These are phyloP conservation scores for Ogataea salicorniae DNA, from an alignment of 805 yeast species.

Conservation along the genomic window DNA sequence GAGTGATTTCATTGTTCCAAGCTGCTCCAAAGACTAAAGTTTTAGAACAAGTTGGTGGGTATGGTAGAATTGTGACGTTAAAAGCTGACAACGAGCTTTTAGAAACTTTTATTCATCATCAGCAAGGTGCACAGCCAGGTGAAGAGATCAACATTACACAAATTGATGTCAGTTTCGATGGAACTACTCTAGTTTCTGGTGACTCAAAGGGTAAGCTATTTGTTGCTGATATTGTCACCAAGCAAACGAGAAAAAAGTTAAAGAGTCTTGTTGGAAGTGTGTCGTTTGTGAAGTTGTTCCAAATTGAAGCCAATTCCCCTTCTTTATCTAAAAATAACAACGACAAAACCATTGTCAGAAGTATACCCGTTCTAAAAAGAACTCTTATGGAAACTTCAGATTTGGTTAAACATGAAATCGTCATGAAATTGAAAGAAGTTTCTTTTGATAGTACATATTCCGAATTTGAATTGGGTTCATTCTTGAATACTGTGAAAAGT, in stretches of 20 bases:
- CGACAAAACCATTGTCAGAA: constrained; percentile 29
- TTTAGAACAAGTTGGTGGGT: constrained; percentile 59
- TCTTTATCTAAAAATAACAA: constrained; percentile 13
- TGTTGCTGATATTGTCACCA: constrained; percentile 63
- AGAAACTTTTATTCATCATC: constrained; percentile 51
- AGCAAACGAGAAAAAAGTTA: constrained; percentile 59
- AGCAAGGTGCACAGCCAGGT: constrained; percentile 17
- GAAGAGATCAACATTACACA: constrained; percentile 41
- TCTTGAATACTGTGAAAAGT: constrained; percentile 42
- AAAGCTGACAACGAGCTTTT: constrained; percentile 45
- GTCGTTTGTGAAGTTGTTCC: constrained; percentile 20
- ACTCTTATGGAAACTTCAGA: constrained; percentile 39
- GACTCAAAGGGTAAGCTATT: constrained; percentile 65
- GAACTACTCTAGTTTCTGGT: constrained; percentile 67
- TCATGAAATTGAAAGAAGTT: constrained; percentile 29
- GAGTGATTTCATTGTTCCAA: constrained; percentile 47
- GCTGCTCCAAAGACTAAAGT: constrained; percentile 31
- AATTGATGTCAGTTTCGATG: constrained; percentile 65
- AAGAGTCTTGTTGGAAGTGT: constrained; percentile 30
- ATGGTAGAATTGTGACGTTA: constrained; percentile 44
- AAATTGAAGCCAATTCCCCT: constrained; percentile 11
- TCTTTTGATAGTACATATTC: constrained; percentile 15
- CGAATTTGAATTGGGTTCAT: constrained; percentile 39
- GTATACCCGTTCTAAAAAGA: constrained; percentile 65
- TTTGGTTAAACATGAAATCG: constrained; percentile 39